A percentile compares a stretch with the other conserved stretches of the same genome.
These are phyloP conservation scores for Penicillium sclerotigenum DNA, from an alignment of 2,329 filamentous ascomycete species.

Conservation along the genomic window DNA sequence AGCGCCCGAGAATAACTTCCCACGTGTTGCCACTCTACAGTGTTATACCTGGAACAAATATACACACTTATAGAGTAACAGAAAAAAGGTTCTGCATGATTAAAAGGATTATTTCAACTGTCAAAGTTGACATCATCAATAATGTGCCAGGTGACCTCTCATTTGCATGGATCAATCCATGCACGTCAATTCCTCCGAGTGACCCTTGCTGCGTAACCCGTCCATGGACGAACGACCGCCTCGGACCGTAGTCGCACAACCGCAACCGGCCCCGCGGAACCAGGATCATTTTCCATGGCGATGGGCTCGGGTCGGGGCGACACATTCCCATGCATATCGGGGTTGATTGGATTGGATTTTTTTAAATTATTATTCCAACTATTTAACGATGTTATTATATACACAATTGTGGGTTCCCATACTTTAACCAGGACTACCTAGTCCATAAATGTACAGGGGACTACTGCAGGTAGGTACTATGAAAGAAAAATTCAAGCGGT, in stretches of 20 bases:
- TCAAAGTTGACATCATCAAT: slow-evolving; percentile 8
- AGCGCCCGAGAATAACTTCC: not conserved
- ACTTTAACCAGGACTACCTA: slow-evolving; percentile 4
- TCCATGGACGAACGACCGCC: slow-evolving; percentile 26
- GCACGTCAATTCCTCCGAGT: slow-evolving; percentile 16
- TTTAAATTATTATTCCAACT: not conserved
- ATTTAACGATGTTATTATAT: not conserved
- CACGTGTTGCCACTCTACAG: not conserved
- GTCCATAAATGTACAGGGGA: slow-evolving; percentile 20
- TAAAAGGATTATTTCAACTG: not conserved
- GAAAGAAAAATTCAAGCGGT: slow-evolving; percentile 16
- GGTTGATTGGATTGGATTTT: not conserved
- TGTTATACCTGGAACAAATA: not conserved
- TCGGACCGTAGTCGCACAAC: slow-evolving; percentile 36
- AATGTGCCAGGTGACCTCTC: slow-evolving; percentile 11
- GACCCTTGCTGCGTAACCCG: slow-evolving; percentile 6
- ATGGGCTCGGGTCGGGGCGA: slow-evolving; percentile 28
- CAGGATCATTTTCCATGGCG: slow-evolving; percentile 25
- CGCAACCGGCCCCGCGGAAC: slow-evolving; percentile 29
- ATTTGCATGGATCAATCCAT: slow-evolving; percentile 10
- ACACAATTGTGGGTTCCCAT: not conserved
- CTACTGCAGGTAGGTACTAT: slow-evolving; percentile 24
- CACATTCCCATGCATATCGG: slow-evolving; percentile 4
- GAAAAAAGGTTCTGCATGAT: not conserved
- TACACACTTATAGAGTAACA: not conserved